Evolutionary conservation across 305 asterid species (phyloP).

Genomic region (Fraxinus greggii): DNA sequence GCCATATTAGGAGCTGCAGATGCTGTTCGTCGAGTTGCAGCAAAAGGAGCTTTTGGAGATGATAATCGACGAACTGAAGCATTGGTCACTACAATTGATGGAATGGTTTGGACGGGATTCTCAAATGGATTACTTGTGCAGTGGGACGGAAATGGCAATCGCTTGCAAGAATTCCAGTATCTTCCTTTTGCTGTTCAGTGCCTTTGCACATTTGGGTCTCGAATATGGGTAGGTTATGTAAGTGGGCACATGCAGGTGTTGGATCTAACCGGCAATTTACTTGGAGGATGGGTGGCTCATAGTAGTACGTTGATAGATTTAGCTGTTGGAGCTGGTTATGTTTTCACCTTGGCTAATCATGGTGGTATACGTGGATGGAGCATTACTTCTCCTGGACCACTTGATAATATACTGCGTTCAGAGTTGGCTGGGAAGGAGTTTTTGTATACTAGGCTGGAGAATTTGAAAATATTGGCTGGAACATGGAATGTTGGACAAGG

Average conservation of each 20-base stretch:
- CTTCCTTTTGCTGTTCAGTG: constrained; percentile 73
- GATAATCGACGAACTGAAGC: constrained; percentile 87
- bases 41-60: constrained; percentile 77
- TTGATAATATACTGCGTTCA: constrained; percentile 58
- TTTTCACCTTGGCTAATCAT: constrained; percentile 79
- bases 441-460: constrained; percentile 71
- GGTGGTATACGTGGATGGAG: constrained; percentile 99
- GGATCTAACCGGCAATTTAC: constrained; percentile 73
- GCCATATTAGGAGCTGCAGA: constrained; percentile 98
- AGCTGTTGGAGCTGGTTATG: constrained; percentile 66
- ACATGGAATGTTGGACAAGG: constrained; percentile 99
- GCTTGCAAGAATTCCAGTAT: constrained; percentile 67
- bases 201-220: constrained; percentile 67
- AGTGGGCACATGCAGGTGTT: constrained; percentile 85
- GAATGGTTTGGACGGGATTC: constrained; percentile 90
- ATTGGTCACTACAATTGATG: constrained; percentile 57
- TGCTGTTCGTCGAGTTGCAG: constrained; percentile 93
- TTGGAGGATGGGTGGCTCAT: constrained; percentile 93
- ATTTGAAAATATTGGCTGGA: constrained; percentile 83
- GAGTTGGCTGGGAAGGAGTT: constrained; percentile 82
- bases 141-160: constrained; percentile 90
- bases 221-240: constrained; percentile 83
- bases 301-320: constrained; percentile 72
- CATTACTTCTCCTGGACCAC: constrained; percentile 78
- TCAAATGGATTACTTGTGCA: constrained; percentile 82